Conservation (phyloP, 345 rosid species). For the Garcia nutans region DNA sequence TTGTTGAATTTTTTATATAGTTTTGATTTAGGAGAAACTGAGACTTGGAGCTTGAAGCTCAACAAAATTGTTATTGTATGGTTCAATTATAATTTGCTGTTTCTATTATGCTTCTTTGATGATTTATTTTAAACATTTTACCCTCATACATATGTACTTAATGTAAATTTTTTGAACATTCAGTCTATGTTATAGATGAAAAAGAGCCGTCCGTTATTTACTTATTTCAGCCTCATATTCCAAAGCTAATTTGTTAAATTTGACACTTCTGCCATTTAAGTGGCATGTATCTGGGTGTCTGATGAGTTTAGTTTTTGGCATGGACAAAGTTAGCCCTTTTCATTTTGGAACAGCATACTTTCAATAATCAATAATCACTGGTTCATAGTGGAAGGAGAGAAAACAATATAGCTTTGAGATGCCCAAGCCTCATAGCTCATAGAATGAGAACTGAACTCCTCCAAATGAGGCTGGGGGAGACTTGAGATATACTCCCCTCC, state of each 20-base stretch:
- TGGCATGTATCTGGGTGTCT: not conserved
- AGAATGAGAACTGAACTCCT: no score
- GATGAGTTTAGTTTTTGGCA: not conserved
- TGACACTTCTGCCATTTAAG: not conserved
- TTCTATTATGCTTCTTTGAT: not conserved
- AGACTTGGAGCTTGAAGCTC: not conserved
- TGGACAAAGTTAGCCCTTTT: not conserved
- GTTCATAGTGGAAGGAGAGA: no score
- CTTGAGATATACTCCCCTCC: no score
- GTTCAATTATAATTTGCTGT: not conserved
- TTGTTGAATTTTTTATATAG: not conserved
- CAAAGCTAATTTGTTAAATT: not conserved
- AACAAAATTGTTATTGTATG: not conserved
- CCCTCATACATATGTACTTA: no score
- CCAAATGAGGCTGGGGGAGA: no score
- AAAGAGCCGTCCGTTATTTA: not conserved
- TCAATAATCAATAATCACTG: no score
- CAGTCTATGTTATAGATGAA: not conserved
- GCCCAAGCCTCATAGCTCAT: no score
- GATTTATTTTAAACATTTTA: not conserved
- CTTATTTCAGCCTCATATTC: slow-evolving; percentile 1
- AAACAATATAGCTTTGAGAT: no score
- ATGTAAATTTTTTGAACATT: not conserved
- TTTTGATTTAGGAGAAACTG: not conserved
- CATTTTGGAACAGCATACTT: no score